Percentiles rank a stretch among this genome's conserved stretches.
Evolutionary conservation across 2,329 filamentous ascomycete genomes (phyloP).

Genomic region (Claviceps quebecensis): DNA sequence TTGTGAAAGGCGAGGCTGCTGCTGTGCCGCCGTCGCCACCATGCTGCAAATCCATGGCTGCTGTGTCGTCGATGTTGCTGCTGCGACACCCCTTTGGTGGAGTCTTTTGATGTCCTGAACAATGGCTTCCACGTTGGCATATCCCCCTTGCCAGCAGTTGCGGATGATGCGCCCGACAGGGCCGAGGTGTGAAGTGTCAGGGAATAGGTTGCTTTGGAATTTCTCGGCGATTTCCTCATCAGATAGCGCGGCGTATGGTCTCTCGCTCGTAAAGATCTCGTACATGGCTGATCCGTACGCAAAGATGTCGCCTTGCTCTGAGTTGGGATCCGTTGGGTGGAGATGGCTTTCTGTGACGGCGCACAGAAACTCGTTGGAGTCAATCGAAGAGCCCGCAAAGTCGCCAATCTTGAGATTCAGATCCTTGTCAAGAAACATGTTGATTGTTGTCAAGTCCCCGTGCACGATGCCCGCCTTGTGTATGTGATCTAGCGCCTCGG

Average conservation of each 20-base stretch:
- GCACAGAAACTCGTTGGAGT: background rate
- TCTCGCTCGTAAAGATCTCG: constrained; percentile 1
- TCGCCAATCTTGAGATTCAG: constrained; percentile 4
- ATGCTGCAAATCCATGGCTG: too few relatives aligned
- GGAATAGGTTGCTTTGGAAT: background rate
- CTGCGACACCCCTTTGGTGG: background rate
- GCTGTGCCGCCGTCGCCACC: too few relatives aligned
- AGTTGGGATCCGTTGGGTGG: background rate
- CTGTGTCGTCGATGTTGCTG: too few relatives aligned
- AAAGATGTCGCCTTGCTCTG: constrained; percentile 4
- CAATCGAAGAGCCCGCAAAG: constrained; percentile 6
- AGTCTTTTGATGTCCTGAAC: background rate
- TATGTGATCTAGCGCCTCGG: constrained; percentile 2
- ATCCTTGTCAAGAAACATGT: constrained; percentile 4
- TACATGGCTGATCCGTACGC: constrained; percentile 2
- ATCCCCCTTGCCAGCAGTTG: constrained; percentile 3
- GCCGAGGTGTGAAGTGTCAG: constrained; percentile 2
- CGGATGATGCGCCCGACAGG: constrained; percentile 1
- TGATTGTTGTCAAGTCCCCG: constrained; percentile 3
- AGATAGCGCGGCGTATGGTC: constrained; percentile 1
- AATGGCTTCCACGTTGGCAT: background rate
- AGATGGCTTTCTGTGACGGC: constrained; percentile 2
- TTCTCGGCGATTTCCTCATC: background rate
- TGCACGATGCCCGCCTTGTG: constrained; percentile 4
- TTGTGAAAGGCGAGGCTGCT: background rate